Evolutionary conservation across 345 rosid species (phyloP).

Genomic region (Pseudoturritis turrita): DNA sequence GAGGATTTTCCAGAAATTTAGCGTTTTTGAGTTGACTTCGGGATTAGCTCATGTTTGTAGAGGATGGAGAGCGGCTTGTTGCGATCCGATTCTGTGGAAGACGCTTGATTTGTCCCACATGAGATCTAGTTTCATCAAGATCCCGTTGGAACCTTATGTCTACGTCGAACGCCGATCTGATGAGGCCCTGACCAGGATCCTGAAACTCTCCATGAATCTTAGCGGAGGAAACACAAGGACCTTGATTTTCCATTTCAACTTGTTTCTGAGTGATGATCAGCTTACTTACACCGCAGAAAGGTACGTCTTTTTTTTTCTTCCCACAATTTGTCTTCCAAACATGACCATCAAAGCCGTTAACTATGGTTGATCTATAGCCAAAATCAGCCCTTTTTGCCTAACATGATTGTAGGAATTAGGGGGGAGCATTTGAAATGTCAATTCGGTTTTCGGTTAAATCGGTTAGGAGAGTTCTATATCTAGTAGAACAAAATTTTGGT

Average conservation of each 20-base stretch:
- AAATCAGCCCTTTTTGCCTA: background rate
- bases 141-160: constrained; percentile 69
- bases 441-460: background rate
- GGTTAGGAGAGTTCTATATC: background rate
- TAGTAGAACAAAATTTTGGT: background rate
- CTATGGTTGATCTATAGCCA: background rate
- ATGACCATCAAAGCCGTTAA: background rate
- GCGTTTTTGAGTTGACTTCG: constrained; percentile 50
- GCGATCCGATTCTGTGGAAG: constrained; percentile 87
- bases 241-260: constrained; percentile 62
- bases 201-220: constrained; percentile 65
- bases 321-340: background rate
- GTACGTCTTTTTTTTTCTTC: constrained; percentile 27
- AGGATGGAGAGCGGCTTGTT: constrained; percentile 69
- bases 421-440: background rate
- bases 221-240: constrained; percentile 55
- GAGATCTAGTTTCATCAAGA: constrained; percentile 68
- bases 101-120: constrained; percentile 70
- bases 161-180: constrained; percentile 60
- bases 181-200: constrained; percentile 45
- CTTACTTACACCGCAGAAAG: constrained; percentile 81
- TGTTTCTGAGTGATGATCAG: constrained; percentile 66
- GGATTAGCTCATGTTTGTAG: constrained; percentile 80
- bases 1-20: constrained; percentile 54
- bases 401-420: background rate